Conservation (phyloP, 2,329 filamentous ascomycete genomes). For the Dothideomycetes sp. region DNA sequence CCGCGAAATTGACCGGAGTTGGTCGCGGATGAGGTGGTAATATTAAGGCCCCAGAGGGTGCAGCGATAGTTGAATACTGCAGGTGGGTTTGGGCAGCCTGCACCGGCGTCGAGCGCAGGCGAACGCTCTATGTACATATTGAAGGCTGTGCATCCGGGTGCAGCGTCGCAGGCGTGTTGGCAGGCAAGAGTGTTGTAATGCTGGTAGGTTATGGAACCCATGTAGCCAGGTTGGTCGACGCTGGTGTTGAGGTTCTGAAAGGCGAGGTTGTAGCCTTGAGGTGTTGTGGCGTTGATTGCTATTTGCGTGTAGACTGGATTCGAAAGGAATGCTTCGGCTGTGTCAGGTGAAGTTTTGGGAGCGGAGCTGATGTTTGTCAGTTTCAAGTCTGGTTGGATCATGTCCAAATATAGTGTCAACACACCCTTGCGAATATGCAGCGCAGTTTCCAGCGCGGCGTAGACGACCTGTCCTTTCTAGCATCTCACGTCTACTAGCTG, state of each 20-base stretch:
- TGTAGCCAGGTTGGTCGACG: conserved; percentile 13
- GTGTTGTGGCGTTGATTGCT: conserved; percentile 14
- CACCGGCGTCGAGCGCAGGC: conserved; percentile 20
- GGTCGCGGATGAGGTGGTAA: conserved; percentile 17
- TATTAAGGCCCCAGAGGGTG: conserved; percentile 21
- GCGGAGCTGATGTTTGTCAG: no score
- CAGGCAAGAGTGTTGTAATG: conserved; percentile 21
- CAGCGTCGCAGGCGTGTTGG: conserved; percentile 17
- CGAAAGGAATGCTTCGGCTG: conserved; percentile 18
- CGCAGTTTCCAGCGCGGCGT: conserved; percentile 10
- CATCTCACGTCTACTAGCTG: background rate
- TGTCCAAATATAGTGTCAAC: no score
- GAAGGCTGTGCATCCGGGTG: conserved; percentile 19
- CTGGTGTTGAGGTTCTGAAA: conserved; percentile 15
- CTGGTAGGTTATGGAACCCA: conserved; percentile 17
- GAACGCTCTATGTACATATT: conserved; percentile 26
- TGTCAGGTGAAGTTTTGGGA: conserved; percentile 20
- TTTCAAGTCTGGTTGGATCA: no score
- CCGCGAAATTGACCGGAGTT: conserved; percentile 23
- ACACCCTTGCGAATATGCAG: conserved; percentile 10
- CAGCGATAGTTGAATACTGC: conserved; percentile 23
- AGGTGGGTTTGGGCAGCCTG: conserved; percentile 22
- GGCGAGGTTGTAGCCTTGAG: conserved; percentile 15
- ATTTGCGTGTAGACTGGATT: conserved; percentile 10
- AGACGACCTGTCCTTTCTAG: background rate